Evolutionary conservation across 257 asterid species (phyloP).

Genomic region (Solanum appendiculatum): DNA sequence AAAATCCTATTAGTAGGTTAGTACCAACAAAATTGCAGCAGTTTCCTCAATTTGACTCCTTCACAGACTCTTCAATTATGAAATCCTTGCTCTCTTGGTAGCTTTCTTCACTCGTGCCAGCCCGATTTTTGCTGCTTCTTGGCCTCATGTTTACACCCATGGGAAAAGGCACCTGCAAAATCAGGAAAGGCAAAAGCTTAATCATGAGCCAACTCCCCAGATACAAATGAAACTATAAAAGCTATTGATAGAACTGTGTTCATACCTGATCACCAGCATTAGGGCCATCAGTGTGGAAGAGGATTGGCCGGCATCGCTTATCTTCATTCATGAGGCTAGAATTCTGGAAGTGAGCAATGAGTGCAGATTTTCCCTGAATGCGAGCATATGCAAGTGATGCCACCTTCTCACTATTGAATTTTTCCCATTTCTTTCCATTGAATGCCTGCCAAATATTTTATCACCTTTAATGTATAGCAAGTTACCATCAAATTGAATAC

Average conservation of each 20-base stretch:
- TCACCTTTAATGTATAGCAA: background rate
- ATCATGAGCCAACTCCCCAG: too few species aligned
- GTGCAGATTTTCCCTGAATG: slow-evolving; percentile 94
- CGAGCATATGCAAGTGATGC: slow-evolving; percentile 98
- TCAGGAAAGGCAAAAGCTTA: too few species aligned
- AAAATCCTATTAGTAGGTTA: slow-evolving; percentile 45
- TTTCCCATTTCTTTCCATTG: slow-evolving; percentile 99
- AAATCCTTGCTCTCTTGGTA: slow-evolving; percentile 55
- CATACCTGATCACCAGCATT: slow-evolving; percentile 99
- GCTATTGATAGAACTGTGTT: background rate
- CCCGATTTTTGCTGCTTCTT: slow-evolving; percentile 53
- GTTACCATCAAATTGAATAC: background rate
- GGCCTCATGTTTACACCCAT: slow-evolving; percentile 85
- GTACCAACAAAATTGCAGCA: slow-evolving; percentile 29
- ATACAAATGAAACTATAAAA: background rate
- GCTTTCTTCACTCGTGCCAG: slow-evolving; percentile 51
- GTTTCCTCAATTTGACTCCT: slow-evolving; percentile 61
- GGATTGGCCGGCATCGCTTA: slow-evolving; percentile 97
- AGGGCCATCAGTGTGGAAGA: slow-evolving; percentile 98
- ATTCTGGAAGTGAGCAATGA: slow-evolving; percentile 95
- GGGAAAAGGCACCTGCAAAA: slow-evolving; percentile 91
- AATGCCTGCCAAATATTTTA: slow-evolving; percentile 45
- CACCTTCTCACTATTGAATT: slow-evolving; percentile 96
- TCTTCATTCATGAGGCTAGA: slow-evolving; percentile 99
- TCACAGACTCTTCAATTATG: slow-evolving; percentile 50